Base-by-base conservation (phyloP, 148 eudicot genomes). In the Hydrangea macrophylla region DNA sequence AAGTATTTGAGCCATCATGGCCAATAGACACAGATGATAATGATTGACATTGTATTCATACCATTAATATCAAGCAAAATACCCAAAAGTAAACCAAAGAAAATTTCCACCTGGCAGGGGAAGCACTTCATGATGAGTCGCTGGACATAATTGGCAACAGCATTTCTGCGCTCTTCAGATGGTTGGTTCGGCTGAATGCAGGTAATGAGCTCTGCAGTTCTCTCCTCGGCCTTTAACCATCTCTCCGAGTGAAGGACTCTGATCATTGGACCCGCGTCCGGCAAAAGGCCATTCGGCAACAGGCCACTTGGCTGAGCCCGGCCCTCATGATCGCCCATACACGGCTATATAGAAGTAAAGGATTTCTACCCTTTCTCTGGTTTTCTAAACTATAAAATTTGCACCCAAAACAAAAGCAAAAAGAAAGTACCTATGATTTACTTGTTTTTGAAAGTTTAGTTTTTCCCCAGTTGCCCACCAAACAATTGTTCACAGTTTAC, bases 111-210 rank as follows among this genome's bases (percentile, higher is more conserved):
- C 93, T 86, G 78, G 65, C 96, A 90, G 22, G 93, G 82, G 70
- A 90, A 69, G 64, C 91, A 84, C 28, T 75, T 70, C 30, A 44
- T 75, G 62, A 90, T 86, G 62, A 90, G 93, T 42, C 82, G 69
- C 78, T 84, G 75, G 40, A 90, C 89, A 57, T 88, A 88, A 60
- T 79, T 78, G 32, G 89, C 89, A 8, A 90, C 89, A 62, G 86
- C 93, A 76, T 81, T 81, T 67, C 96, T 80, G 25, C 75, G 84
- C 77, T 82, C 79, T 76, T 84, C 90, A 22, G 96, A 88, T 1
- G 78, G 57, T 61, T 75, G 82, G 48, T 82, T 88, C 1, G 96
- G 93, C 79, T 88, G 93, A 66, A 90, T 86, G 69, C 73, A 71
- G 51, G 80, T 73, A 72, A 90, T 88, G 51, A 88, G 88, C 67